These are phyloP conservation scores for Beauveria sp. DNA, from an alignment of 2,329 filamentous ascomycete species.

Conservation along the genomic window DNA sequence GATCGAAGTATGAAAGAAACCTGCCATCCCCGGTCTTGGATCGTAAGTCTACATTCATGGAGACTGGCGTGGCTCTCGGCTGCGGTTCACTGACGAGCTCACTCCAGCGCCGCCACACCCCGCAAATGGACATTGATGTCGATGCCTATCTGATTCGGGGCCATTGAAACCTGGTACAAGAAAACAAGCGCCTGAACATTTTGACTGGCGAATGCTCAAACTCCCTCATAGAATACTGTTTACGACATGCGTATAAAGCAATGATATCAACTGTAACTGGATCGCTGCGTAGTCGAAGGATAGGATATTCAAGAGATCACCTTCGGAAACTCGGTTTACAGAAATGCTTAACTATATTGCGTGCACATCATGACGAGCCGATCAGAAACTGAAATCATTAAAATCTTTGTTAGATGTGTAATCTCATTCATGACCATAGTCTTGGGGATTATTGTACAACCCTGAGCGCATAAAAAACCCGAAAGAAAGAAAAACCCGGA, in stretches of 20 bases:
- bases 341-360: no score
- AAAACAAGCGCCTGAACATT: no score
- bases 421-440: conserved; percentile 59
- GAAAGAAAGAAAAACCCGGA: conserved; percentile 61
- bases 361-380: not conserved
- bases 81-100: not conserved
- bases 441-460: conserved; percentile 70
- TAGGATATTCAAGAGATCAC: no score
- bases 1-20: conserved; percentile 95
- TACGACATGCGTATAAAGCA: not conserved
- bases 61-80: not conserved
- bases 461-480: conserved; percentile 42
- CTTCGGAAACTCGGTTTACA: no score
- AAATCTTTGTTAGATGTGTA: conserved; percentile 34
- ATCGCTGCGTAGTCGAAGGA: no score
- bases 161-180: not conserved
- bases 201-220: not conserved
- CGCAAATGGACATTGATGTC: conserved; percentile 1
- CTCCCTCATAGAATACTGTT: not conserved
- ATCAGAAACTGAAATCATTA: conserved; percentile 1
- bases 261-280: no score
- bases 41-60: conserved; percentile 50
- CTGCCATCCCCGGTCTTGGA: conserved; percentile 71
- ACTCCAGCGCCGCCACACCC: conserved; percentile 21
- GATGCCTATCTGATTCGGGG: not conserved